Conservation (phyloP, 2,329 filamentous ascomycete species). For the Talaromyces sp. region DNA sequence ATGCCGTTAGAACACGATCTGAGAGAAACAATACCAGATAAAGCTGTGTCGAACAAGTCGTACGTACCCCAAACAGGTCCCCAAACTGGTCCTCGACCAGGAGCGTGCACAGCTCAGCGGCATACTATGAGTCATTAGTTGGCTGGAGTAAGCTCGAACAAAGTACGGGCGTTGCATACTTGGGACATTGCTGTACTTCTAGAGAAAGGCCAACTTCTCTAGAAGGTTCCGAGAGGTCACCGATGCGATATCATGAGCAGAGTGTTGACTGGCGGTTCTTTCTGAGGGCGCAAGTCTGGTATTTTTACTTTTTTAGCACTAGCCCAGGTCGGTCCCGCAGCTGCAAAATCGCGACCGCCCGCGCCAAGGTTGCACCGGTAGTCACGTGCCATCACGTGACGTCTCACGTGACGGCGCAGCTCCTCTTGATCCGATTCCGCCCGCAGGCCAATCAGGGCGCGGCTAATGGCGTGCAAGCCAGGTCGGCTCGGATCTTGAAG, state of each 20-base stretch:
- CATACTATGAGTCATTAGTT: constrained; percentile 46
- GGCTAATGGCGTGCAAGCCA: constrained; percentile 27
- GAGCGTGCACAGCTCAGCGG: constrained; percentile 83
- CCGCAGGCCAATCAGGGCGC: constrained; percentile 36
- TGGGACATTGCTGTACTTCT: constrained; percentile 57
- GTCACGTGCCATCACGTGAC: neutral
- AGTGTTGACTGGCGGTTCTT: neutral
- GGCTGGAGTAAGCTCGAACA: constrained; percentile 5
- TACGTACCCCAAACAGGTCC: constrained; percentile 81
- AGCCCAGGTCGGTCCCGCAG: constrained; percentile 4
- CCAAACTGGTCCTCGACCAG: constrained; percentile 86
- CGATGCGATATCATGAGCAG: constrained; percentile 28
- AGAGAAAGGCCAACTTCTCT: constrained; percentile 76
- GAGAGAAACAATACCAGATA: neutral
- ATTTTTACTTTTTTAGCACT: constrained; percentile 13
- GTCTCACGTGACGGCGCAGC: constrained; percentile 16
- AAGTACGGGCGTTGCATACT: constrained; percentile 44
- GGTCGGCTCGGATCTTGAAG: constrained; percentile 36
- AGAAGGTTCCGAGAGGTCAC: constrained; percentile 70
- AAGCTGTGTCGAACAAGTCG: neutral
- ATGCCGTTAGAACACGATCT: neutral
- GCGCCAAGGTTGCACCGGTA: neutral
- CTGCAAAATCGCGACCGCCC: neutral
- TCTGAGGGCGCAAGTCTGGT: neutral
- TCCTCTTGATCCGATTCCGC: constrained; percentile 29